Percentiles rank a stretch among this genome's conserved stretches.
phyloP scores from a whole-genome alignment of 169 alveolate genomes.

The Perkinsus olseni region DNA sequence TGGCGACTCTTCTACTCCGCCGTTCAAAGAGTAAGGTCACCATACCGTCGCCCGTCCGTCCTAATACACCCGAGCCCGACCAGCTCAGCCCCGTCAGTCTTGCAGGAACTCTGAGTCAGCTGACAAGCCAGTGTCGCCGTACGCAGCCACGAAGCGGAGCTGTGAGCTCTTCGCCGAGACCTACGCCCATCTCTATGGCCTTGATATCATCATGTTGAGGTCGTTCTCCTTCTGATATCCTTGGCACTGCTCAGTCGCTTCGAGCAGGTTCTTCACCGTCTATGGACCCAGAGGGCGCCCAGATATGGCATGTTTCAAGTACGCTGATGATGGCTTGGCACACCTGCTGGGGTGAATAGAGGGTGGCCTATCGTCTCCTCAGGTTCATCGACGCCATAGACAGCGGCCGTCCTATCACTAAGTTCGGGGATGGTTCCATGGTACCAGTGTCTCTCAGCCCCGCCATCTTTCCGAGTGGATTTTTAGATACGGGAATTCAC shows the following conservation, averaged over 20 bases:
- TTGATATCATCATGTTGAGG: slow-evolving; percentile 2
- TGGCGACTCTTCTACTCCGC: slow-evolving; percentile 17
- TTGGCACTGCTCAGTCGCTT: background rate
- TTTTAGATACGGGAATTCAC: slow-evolving; percentile 19
- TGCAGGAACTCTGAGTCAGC: background rate
- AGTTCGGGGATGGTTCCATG: slow-evolving; percentile 16
- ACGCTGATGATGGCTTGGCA: background rate
- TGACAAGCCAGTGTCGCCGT: slow-evolving; percentile 16
- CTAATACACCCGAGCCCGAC: too few species aligned
- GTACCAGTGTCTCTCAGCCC: background rate
- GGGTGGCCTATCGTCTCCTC: too few species aligned
- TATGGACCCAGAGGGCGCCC: slow-evolving; percentile 40
- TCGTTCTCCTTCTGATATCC: background rate
- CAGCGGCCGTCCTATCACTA: slow-evolving; percentile 11
- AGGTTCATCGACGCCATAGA: slow-evolving; percentile 12
- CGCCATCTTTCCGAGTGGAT: background rate
- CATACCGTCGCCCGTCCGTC: background rate
- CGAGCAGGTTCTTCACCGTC: slow-evolving; percentile 35
- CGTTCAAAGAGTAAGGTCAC: background rate
- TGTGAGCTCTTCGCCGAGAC: slow-evolving; percentile 22
- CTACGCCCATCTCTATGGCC: slow-evolving; percentile 26
- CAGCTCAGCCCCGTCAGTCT: background rate
- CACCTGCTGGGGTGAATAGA: background rate
- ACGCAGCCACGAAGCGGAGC: slow-evolving; percentile 36
- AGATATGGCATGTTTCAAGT: slow-evolving; percentile 24